These are phyloP conservation scores for Herpetomonas muscarum DNA, from an alignment of 208 protist species.

Conservation along the genomic window DNA sequence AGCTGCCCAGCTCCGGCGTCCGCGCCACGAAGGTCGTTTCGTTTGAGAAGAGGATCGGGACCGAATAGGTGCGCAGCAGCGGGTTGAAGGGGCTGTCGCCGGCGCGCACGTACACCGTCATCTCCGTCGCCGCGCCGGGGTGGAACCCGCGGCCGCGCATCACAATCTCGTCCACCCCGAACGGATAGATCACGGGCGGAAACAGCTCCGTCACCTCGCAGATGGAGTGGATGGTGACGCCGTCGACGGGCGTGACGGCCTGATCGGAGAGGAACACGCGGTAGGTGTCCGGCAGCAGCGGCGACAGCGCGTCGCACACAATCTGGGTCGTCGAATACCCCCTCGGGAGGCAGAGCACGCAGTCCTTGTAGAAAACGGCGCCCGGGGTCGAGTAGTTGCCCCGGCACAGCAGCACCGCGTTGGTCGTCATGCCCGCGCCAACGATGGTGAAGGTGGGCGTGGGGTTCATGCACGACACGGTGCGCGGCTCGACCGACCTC, in stretches of 20 bases:
- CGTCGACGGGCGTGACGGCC: slow-evolving; percentile 12
- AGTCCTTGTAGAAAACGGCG: not conserved
- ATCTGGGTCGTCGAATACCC: slow-evolving; percentile 14
- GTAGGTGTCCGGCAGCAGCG: slow-evolving; percentile 13
- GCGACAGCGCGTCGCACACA: slow-evolving; percentile 14
- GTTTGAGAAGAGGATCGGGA: slow-evolving; percentile 2
- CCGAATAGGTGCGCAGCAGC: not conserved
- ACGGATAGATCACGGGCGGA: slow-evolving; percentile 24
- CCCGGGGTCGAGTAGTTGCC: not conserved
- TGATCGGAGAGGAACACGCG: slow-evolving; percentile 24
- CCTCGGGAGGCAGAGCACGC: slow-evolving; percentile 18
- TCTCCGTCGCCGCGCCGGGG: not conserved
- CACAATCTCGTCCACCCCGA: slow-evolving; percentile 18
- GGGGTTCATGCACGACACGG: slow-evolving; percentile 24
- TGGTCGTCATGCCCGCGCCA: slow-evolving; percentile 12
- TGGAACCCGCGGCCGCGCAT: slow-evolving; percentile 17
- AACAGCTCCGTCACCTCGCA: not conserved
- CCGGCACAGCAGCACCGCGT: slow-evolving; percentile 26
- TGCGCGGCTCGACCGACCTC: slow-evolving; percentile 12
- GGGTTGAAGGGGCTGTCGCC: not conserved
- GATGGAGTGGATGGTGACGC: slow-evolving; percentile 16
- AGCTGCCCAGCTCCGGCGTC: not conserved
- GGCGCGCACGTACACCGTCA: not conserved
- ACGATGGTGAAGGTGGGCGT: slow-evolving; percentile 17
- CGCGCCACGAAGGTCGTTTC: not conserved